Evolutionary conservation across 2,329 filamentous ascomycete species (phyloP).

Genomic region (Neofusicoccum ribis): DNA sequence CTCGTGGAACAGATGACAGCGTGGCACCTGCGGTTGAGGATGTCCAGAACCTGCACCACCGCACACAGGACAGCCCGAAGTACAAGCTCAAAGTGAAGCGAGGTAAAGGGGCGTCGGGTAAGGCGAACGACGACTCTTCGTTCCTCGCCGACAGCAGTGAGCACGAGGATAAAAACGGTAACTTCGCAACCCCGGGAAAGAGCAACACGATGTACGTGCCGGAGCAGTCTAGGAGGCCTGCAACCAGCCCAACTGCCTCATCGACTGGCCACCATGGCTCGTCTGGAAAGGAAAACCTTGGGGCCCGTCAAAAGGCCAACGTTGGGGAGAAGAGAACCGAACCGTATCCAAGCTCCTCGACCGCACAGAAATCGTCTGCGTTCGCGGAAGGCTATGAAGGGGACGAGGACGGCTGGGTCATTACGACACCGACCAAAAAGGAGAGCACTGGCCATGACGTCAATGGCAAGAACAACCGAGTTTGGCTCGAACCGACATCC

Average conservation of each 20-base stretch:
- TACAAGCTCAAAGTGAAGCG: constrained; percentile 44
- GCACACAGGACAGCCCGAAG: constrained; percentile 34
- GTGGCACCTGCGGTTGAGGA: constrained; percentile 25
- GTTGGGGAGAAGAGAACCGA: constrained; percentile 29
- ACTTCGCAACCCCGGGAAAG: constrained; percentile 2
- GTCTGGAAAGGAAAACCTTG: constrained; percentile 25
- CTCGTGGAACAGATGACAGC: constrained; percentile 29
- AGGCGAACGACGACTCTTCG: constrained; percentile 42
- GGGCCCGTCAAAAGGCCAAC: constrained; percentile 26
- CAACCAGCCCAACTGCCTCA: constrained; percentile 32
- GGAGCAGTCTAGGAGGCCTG: constrained; percentile 33
- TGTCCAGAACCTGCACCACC: constrained; percentile 27
- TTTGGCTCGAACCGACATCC: constrained; percentile 43
- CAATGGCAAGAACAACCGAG: constrained; percentile 31
- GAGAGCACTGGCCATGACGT: constrained; percentile 24
- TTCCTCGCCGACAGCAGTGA: constrained; percentile 58
- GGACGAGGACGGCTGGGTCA: constrained; percentile 41
- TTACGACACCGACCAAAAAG: constrained; percentile 31
- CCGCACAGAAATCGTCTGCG: constrained; percentile 20
- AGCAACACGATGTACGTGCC: constrained; percentile 19
- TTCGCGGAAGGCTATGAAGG: constrained; percentile 25
- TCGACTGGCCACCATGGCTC: constrained; percentile 22
- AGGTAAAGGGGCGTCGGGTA: constrained; percentile 24
- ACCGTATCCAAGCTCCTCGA: constrained; percentile 22
- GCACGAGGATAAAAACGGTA: constrained; percentile 46